These are phyloP conservation scores for Cenchrus fungigraminus DNA, from an alignment of 176 grass and related monocot species.

Conservation along the genomic window DNA sequence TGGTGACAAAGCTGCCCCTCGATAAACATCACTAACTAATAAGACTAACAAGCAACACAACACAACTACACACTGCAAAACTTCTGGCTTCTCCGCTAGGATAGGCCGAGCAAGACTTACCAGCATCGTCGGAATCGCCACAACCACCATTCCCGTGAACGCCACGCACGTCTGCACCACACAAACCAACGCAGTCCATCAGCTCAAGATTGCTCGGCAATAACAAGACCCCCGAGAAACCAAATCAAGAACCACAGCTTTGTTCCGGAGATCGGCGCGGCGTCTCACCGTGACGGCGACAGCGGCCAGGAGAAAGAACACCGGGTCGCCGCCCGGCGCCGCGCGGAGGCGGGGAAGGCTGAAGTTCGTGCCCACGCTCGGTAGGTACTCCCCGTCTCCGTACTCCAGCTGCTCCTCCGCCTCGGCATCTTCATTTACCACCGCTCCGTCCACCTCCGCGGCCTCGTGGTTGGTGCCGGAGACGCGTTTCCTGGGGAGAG, in stretches of 20 bases:
- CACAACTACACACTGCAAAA: not conserved
- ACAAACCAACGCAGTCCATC: not conserved
- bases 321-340: constrained; percentile 64
- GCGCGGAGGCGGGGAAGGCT: constrained; percentile 34
- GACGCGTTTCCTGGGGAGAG: constrained; percentile 3
- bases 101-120: constrained; percentile 40
- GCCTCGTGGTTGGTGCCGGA: constrained; percentile 7
- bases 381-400: not conserved
- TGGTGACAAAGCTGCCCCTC: not conserved
- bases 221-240: not conserved
- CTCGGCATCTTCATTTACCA: not conserved
- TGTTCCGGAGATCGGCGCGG: not conserved
- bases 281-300: constrained; percentile 56
- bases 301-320: constrained; percentile 68
- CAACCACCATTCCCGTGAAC: constrained; percentile 63
- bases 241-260: not conserved
- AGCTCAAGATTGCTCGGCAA: constrained; percentile 5
- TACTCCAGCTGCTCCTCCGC: not conserved
- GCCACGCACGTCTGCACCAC: constrained; percentile 62
- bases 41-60: not conserved
- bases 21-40: not conserved
- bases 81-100: not conserved
- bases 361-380: constrained; percentile 44
- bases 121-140: constrained; percentile 65
- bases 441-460: not conserved